phyloP scores from a whole-genome alignment of 164 flowering plant species.

The Kalanchoe fedtschenkoi region DNA sequence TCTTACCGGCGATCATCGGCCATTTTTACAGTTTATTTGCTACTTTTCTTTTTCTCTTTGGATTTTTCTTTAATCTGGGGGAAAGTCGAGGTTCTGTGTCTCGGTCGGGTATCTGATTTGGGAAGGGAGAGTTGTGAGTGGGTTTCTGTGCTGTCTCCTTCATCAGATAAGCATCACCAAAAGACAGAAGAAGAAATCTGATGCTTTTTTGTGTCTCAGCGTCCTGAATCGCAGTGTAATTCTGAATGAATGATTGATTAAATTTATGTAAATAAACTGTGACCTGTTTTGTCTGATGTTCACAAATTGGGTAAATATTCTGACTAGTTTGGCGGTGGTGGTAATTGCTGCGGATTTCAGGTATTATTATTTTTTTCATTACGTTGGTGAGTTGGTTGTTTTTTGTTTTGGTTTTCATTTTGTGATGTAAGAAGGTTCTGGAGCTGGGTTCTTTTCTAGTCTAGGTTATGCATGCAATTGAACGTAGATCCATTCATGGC shows the following conservation, averaged over 20 bases:
- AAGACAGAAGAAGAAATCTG: neutral
- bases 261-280: neutral
- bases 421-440: neutral
- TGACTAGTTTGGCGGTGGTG: too few species aligned
- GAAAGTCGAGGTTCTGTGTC: too few species aligned
- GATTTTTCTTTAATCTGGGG: neutral
- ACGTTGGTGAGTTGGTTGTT: neutral
- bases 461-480: too few species aligned
- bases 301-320: neutral
- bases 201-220: neutral
- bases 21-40: neutral
- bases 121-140: too few species aligned
- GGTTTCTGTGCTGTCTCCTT: neutral
- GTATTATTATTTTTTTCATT: neutral
- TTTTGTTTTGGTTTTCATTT: neutral
- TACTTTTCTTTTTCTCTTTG: neutral
- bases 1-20: neutral
- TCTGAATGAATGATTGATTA: neutral
- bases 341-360: neutral
- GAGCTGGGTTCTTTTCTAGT: too few species aligned
- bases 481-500: too few species aligned
- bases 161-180: neutral
- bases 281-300: neutral
- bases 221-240: neutral
- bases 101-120: neutral